Evolutionary conservation across 129 eudicot genomes (phyloP), one percentile per base, ranked within the genome.

Genomic region (Arctium lappa): DNA sequence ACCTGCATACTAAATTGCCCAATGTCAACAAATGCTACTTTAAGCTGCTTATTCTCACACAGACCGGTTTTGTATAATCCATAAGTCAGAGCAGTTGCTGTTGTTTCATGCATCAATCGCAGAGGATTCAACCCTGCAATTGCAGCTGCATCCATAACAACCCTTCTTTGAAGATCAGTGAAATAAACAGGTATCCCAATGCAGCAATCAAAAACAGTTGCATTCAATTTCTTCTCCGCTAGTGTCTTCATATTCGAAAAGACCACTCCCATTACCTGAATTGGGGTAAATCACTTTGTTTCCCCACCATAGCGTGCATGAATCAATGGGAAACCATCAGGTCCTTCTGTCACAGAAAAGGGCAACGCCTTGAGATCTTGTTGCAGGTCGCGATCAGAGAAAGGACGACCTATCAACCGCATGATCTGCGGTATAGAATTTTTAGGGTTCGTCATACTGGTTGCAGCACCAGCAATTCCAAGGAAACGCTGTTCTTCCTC

Each of bases 1-100:
- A 95, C 99, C 82, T 95, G 99, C 97, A 95, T 84, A 36, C 98
- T 95, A 36, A 97, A 85, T 84, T 95, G 98, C n/a, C 99, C 99
- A 69, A 95, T 82, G 74, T 95, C 99, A 8, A 95, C 91, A 82
- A 95, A 93, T 1, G 97, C 99, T 70, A 95, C 92, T 84, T 95
- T 95, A 3, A 95, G 32, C 73, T 86, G 93, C 66, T 95, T 97
- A 44, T 84, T 91, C 83, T 93, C 99, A 27, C 97, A 97, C 69
- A 95, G 87, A 72, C 93, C 99, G 0, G 95, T 95, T 87, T 93
- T 95, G 79, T 95, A 95, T 4, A 93, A 91, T 72, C 99, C 99
- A 85, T 95, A 95, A 4, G 99, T 98, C 53, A 95, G 73, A 83
- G 98, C 99, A 70, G 97, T 93, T 5, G 99, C 97, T 0, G 98